Percentiles rank a stretch among this genome's conserved stretches.
Evolutionary conservation across 164 flowering plant genomes (phyloP).

Genomic region (Vitis vinifera): ASM3070453v1 NC_081812.1:22700501-22701000

Average conservation of each 20-base stretch:
- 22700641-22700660: background rate
- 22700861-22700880: background rate
- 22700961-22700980: background rate
- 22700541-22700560: background rate
- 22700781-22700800: background rate
- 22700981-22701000: background rate
- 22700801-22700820: background rate
- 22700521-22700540: background rate
- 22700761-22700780: slow-evolving; percentile 1
- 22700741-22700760: background rate
- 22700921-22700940: background rate
- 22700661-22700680: background rate
- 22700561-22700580: background rate
- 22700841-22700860: background rate
- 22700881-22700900: background rate
- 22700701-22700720: background rate
- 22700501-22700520: no score
- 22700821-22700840: background rate
- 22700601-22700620: background rate
- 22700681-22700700: background rate
- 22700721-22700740: background rate
- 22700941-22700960: background rate
- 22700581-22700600: background rate
- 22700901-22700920: background rate
- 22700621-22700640: background rate